Conservation (phyloP, 306 rosid genomes). For the Quercus dentata region DNA sequence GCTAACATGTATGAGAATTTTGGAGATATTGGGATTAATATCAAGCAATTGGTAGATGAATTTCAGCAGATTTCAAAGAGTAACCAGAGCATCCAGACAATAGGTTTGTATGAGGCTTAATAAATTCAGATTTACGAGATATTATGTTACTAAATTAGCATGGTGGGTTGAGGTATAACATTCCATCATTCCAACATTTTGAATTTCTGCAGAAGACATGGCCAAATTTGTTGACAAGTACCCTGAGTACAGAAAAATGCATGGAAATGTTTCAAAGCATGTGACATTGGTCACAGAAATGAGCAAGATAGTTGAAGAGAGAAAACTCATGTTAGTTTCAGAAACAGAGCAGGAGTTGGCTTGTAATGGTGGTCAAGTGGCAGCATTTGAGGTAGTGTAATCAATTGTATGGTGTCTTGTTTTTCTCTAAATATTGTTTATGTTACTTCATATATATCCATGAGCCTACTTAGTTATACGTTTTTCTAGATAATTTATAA, state of each 20-base stretch:
- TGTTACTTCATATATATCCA: no score
- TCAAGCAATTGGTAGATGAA: constrained; percentile 89
- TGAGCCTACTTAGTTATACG: no score
- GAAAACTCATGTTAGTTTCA: constrained; percentile 85
- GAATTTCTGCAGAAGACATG: constrained; percentile 79
- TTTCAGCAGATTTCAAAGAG: constrained; percentile 86
- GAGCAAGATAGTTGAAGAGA: constrained; percentile 83
- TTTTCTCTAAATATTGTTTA: constrained; percentile 1
- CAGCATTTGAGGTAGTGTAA: constrained; percentile 88
- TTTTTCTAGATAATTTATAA: no score
- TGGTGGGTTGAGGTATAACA: background rate
- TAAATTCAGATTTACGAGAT: background rate
- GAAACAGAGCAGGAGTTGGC: constrained; percentile 96
- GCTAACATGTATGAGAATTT: constrained; percentile 88
- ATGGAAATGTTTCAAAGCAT: constrained; percentile 94
- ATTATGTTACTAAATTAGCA: background rate
- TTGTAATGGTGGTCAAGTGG: constrained; percentile 94
- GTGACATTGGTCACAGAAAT: constrained; percentile 92
- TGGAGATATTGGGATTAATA: constrained; percentile 97
- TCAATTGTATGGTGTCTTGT: constrained; percentile 1
- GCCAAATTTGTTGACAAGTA: constrained; percentile 94
- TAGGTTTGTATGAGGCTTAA: constrained; percentile 61
- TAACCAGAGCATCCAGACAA: constrained; percentile 88
- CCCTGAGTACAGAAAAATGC: constrained; percentile 94
- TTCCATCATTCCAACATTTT: constrained; percentile 23